Percentiles rank a stretch among this genome's conserved stretches.
These are phyloP conservation scores for Diutina rugosa DNA, from an alignment of 1,139 yeast species.

Conservation along the genomic window DNA sequence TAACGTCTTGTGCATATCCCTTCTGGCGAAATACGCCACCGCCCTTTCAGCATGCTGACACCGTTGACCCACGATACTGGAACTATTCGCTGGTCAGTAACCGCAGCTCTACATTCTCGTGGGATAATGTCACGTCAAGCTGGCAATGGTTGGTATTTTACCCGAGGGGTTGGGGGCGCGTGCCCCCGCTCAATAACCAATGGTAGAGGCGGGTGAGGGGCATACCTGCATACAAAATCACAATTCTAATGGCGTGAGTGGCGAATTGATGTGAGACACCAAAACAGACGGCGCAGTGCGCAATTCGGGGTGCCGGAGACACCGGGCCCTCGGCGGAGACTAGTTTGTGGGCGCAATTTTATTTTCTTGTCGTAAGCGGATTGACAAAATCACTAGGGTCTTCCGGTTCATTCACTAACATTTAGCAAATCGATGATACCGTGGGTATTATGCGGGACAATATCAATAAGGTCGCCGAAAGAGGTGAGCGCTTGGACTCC, in stretches of 20 bases:
- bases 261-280: not conserved
- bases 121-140: not conserved
- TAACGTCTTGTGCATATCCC: not conserved
- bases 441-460: conserved; percentile 98
- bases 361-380: not conserved
- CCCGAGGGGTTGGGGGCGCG: not conserved
- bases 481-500: conserved; percentile 88
- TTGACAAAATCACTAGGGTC: not conserved
- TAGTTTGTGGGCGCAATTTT: not conserved
- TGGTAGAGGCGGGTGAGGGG: not conserved
- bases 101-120: not conserved
- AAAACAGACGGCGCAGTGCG: not conserved
- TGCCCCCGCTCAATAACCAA: not conserved
- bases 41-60: no score
- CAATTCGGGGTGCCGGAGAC: not conserved
- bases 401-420: conserved; percentile 7
- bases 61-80: not conserved
- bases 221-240: not conserved
- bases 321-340: not conserved
- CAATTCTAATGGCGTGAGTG: not conserved
- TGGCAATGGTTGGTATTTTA: not conserved
- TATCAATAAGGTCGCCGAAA: conserved; percentile 87
- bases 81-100: not conserved
- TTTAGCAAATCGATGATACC: conserved; percentile 83
- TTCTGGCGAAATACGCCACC: no score